A percentile compares a stretch with the other conserved stretches of the same genome.
phyloP scores from a whole-genome alignment of 2,329 filamentous ascomycete species.

The Didymella pomorum region DNA sequence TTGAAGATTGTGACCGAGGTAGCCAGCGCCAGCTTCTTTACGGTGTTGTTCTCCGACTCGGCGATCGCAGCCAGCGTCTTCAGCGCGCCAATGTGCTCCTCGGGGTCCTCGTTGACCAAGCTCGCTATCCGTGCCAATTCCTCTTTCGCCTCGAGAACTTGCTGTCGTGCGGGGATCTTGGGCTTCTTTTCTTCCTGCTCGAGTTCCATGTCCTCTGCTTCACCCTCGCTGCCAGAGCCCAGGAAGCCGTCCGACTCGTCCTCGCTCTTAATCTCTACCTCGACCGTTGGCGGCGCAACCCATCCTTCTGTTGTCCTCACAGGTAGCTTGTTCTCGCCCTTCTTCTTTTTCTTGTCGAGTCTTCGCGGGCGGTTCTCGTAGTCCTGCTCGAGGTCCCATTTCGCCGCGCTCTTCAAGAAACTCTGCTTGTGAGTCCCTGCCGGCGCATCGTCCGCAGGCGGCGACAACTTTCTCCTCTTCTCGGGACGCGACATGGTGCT shows the following conservation, averaged over 20 bases:
- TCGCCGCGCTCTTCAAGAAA: constrained; percentile 77
- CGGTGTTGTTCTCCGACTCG: constrained; percentile 71
- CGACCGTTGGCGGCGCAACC: constrained; percentile 63
- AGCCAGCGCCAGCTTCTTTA: constrained; percentile 85
- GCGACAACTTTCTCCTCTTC: constrained; percentile 50
- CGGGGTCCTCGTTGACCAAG: constrained; percentile 87
- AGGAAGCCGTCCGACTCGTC: constrained; percentile 71
- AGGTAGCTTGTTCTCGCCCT: constrained; percentile 78
- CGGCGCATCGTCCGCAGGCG: constrained; percentile 40
- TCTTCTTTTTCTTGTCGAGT: constrained; percentile 66
- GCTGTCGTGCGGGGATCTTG: constrained; percentile 75
- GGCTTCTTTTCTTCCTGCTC: constrained; percentile 62
- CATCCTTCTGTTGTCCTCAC: constrained; percentile 85
- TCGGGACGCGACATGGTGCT: constrained; percentile 45
- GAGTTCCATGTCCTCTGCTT: constrained; percentile 53
- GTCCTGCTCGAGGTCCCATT: constrained; percentile 91
- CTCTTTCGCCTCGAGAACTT: constrained; percentile 88
- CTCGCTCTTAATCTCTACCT: constrained; percentile 58
- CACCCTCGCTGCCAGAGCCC: constrained; percentile 61
- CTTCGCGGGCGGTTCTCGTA: constrained; percentile 85
- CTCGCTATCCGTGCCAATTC: constrained; percentile 85
- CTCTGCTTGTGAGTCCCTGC: constrained; percentile 51
- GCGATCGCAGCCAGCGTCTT: constrained; percentile 79
- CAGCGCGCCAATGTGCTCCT: constrained; percentile 84
- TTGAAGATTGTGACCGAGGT: constrained; percentile 92